Conservation (phyloP, 768 basidiomycete species). For the Kwoniella europaea region DNA sequence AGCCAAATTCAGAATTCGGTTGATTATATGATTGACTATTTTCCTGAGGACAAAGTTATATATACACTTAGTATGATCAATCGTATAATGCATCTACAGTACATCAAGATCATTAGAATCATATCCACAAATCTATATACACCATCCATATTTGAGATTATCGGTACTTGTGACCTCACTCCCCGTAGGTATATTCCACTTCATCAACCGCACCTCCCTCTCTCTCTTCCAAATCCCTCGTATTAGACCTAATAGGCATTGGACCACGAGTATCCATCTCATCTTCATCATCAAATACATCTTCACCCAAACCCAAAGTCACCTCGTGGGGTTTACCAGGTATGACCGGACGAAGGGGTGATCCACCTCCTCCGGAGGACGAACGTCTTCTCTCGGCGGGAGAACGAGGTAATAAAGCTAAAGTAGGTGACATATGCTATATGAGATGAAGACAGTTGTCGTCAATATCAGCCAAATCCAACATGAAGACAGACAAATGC, state of each 20-base stretch:
- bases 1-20: too few relatives aligned
- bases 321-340: slow-evolving; percentile 61
- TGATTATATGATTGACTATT: too few relatives aligned
- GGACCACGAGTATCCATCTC: slow-evolving; percentile 71
- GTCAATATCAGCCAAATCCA: neutral
- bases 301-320: slow-evolving; percentile 44
- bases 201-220: slow-evolving; percentile 57
- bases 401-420: slow-evolving; percentile 89
- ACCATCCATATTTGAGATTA: too few relatives aligned
- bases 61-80: too few relatives aligned
- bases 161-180: slow-evolving; percentile 24
- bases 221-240: slow-evolving; percentile 49
- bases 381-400: slow-evolving; percentile 78
- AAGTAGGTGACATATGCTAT: slow-evolving; percentile 94
- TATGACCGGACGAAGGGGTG: slow-evolving; percentile 79
- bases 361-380: slow-evolving; percentile 64
- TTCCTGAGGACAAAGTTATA: too few relatives aligned
- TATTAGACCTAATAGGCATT: slow-evolving; percentile 63
- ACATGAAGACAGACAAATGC: too few relatives aligned
- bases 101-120: too few relatives aligned
- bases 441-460: neutral
- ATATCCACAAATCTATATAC: too few relatives aligned
- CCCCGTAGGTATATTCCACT: slow-evolving; percentile 58
- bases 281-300: slow-evolving; percentile 70
- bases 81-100: too few relatives aligned